These are phyloP conservation scores for Suhomyces faveliae DNA, from an alignment of 805 yeast genomes.

Conservation along the genomic window DNA sequence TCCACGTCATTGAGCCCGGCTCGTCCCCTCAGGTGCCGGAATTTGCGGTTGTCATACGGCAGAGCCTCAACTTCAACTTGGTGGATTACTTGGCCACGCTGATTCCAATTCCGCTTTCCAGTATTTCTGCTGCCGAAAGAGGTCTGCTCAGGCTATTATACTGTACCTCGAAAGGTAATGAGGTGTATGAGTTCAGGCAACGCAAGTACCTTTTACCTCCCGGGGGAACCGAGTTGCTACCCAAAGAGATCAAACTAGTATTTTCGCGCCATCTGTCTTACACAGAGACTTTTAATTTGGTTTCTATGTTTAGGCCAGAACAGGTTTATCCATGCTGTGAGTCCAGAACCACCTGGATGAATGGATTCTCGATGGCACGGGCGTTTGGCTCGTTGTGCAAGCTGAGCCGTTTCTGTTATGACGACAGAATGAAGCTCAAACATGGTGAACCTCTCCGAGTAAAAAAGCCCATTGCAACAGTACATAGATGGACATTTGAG, in stretches of 20 bases:
- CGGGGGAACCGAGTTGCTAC: constrained; percentile 28
- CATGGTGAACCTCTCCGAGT: constrained; percentile 13
- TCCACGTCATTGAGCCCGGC: constrained; percentile 2
- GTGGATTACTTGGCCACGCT: constrained; percentile 30
- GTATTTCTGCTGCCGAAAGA: constrained; percentile 14
- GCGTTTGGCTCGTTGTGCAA: constrained; percentile 39
- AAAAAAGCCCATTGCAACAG: constrained; percentile 17
- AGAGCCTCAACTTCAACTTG: constrained; percentile 37
- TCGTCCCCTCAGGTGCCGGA: neutral
- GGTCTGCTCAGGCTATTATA: constrained; percentile 12
- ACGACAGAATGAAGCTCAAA: constrained; percentile 10
- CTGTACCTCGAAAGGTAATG: constrained; percentile 19
- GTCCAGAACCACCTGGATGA: constrained; percentile 30
- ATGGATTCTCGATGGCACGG: constrained; percentile 39
- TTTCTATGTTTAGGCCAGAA: constrained; percentile 34
- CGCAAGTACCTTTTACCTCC: constrained; percentile 29
- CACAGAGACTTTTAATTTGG: constrained; percentile 35
- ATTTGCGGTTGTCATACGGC: constrained; percentile 29
- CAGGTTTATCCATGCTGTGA: constrained; percentile 47
- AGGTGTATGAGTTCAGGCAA: constrained; percentile 22
- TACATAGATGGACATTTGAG: constrained; percentile 34
- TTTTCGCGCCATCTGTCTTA: constrained; percentile 51
- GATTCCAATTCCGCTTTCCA: constrained; percentile 23
- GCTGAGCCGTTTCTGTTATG: constrained; percentile 14
- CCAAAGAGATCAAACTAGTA: constrained; percentile 34